Conservation (phyloP, 495 filamentous ascomycete species). For the Penicillium salamii region DNA sequence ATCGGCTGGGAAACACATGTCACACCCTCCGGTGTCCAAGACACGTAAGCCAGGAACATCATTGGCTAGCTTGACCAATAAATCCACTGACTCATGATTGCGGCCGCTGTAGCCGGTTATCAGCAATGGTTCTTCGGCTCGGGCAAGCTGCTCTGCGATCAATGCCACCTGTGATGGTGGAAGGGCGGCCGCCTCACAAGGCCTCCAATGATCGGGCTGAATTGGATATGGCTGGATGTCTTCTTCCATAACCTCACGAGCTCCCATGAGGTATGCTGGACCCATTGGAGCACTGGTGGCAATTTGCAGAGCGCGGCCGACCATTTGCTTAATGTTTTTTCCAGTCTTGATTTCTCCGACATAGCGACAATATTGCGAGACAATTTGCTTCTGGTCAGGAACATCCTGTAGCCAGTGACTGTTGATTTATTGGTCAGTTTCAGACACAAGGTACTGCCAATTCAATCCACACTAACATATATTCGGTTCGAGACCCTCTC, state of each 20-base stretch:
- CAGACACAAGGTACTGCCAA: too few relatives aligned
- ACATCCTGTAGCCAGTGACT: slow-evolving; percentile 99
- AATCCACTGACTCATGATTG: slow-evolving; percentile 61
- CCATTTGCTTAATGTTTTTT: slow-evolving; percentile 93
- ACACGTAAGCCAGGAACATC: slow-evolving; percentile 72
- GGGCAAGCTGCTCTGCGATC: slow-evolving; percentile 68
- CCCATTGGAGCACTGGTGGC: slow-evolving; percentile 78
- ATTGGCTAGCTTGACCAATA: slow-evolving; percentile 75
- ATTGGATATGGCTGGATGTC: slow-evolving; percentile 80
- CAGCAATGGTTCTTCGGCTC: slow-evolving; percentile 71
- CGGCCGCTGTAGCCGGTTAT: slow-evolving; percentile 84
- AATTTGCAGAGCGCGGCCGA: slow-evolving; percentile 86
- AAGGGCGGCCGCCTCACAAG: slow-evolving; percentile 71
- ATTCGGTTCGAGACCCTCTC: slow-evolving; percentile 84
- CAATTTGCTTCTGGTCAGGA: slow-evolving; percentile 88
- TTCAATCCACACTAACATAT: slow-evolving; percentile 21
- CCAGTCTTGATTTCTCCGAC: slow-evolving; percentile 85
- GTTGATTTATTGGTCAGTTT: not conserved
- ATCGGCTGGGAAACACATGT: slow-evolving; percentile 92
- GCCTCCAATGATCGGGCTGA: slow-evolving; percentile 70
- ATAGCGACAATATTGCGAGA: slow-evolving; percentile 91
- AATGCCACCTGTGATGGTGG: slow-evolving; percentile 60
- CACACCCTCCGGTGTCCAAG: slow-evolving; percentile 86
- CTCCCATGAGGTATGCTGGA: slow-evolving; percentile 80
- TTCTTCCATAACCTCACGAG: slow-evolving; percentile 89